phyloP scores from a whole-genome alignment of 495 filamentous ascomycete species.

The Xylaria castorea region DNA sequence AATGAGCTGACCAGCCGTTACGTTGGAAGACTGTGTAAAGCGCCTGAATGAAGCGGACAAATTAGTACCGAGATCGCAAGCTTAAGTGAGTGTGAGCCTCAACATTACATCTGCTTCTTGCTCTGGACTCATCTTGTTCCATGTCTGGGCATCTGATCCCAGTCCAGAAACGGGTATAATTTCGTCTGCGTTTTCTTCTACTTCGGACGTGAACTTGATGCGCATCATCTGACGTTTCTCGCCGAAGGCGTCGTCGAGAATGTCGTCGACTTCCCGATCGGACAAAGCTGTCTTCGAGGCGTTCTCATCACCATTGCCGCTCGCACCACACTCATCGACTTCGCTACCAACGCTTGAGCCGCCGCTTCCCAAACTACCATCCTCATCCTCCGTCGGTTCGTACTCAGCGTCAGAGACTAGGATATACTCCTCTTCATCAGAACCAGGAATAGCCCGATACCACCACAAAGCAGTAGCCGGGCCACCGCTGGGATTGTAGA shows the following conservation, averaged over 20 bases:
- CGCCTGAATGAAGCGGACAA: neutral
- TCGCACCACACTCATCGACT: neutral
- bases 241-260: neutral
- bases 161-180: neutral
- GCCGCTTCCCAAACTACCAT: neutral
- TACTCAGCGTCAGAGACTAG: neutral
- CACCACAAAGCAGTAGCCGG: slow-evolving; percentile 10
- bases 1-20: neutral
- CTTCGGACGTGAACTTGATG: neutral
- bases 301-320: neutral
- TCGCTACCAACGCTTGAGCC: neutral
- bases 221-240: neutral
- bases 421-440: slow-evolving; percentile 8
- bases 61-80: neutral
- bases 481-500: neutral
- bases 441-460: slow-evolving; percentile 1
- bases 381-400: neutral
- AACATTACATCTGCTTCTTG: neutral
- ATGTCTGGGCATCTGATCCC: neutral
- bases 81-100: neutral
- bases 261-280: neutral
- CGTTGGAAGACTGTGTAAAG: neutral
- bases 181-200: neutral
- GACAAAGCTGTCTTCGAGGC: neutral
- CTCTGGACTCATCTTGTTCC: neutral